Percentiles rank a stretch among this genome's conserved stretches.
These are phyloP conservation scores for Aspergillus asperescens DNA, from an alignment of 495 filamentous ascomycete species.

Conservation along the genomic window DNA sequence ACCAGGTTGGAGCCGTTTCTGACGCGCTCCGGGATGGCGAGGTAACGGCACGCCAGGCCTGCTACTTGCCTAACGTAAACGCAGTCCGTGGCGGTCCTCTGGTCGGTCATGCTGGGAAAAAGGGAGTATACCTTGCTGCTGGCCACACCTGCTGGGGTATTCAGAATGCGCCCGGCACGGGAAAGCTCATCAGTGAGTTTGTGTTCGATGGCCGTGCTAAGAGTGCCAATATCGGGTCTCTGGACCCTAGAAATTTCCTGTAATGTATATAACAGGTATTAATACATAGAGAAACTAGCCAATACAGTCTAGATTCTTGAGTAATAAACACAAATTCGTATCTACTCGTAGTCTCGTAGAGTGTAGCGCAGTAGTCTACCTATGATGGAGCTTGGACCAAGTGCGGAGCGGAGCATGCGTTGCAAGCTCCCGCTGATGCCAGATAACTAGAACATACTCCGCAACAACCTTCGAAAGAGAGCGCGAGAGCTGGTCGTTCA, in stretches of 20 bases:
- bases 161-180: constrained; percentile 90
- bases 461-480: constrained; percentile 1
- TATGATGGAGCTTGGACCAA: constrained; percentile 36
- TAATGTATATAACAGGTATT: constrained; percentile 26
- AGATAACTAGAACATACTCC: constrained; percentile 18
- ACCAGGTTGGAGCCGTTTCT: constrained; percentile 73
- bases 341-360: not conserved
- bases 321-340: not conserved
- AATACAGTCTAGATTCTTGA: not conserved
- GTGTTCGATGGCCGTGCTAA: constrained; percentile 73
- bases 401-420: constrained; percentile 31
- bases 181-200: constrained; percentile 81
- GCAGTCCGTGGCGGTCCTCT: constrained; percentile 65
- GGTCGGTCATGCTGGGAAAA: constrained; percentile 67
- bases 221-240: constrained; percentile 64
- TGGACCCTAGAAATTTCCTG: constrained; percentile 58
- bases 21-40: constrained; percentile 71
- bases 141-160: constrained; percentile 99
- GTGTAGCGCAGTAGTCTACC: not conserved
- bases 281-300: not conserved
- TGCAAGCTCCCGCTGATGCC: constrained; percentile 23
- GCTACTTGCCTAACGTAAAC: constrained; percentile 79
- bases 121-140: constrained; percentile 75
- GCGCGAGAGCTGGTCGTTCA: not conserved
- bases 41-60: constrained; percentile 79